Evolutionary conservation across 2,329 filamentous ascomycete species (phyloP), one percentile per base, ranked within the genome.

Genomic region (Leptographium procerum): DNA sequence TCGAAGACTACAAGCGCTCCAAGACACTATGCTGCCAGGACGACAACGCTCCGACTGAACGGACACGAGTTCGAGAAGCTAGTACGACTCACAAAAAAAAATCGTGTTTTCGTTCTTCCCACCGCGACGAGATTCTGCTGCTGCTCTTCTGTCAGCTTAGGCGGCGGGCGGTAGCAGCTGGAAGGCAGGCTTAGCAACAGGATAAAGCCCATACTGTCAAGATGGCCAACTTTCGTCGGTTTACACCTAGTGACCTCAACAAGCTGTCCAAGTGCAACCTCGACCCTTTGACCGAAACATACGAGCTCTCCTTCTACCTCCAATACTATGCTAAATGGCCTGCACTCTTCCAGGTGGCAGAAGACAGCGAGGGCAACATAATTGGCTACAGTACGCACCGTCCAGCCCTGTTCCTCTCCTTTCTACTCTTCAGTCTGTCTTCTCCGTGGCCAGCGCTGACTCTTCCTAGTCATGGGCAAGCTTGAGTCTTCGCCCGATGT

Each of bases 321-420:
- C 89, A 95, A 68, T 99, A 99, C 73, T 85, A 96, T 64, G 90
- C 91, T 57, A 90, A 89, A 78, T 99, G 94, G 94, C 94, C 94
- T 1, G 87, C 91, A 29, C 82, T 97, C 50, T 97, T 96, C 75
- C 90, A 90, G 69, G 89, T 95, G 19, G 90, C 95, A 60, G 89
- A 96, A 70, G 89, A 92, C 64, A 81, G 83, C 58, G 80, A 87
- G 62, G 91, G 91, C n/a, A 87, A 91, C 62, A 92, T 97, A 59
- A 87, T 96, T 64, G 94, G 89, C 58, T 99, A 99, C 73, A 95
- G 91, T 95, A 80, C 59, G 83, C 75, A 14, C 7, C 11, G 1
- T 36, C 40, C 26, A 1, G 9, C 16, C 13, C 24, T n/a, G 22
- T 34, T 26, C 14, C 33, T 43, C 1, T 31, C 16, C n/a, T 47